Base-by-base conservation (phyloP, 2,329 filamentous ascomycete species). In the Pestalotiopsis sp. region DNA sequence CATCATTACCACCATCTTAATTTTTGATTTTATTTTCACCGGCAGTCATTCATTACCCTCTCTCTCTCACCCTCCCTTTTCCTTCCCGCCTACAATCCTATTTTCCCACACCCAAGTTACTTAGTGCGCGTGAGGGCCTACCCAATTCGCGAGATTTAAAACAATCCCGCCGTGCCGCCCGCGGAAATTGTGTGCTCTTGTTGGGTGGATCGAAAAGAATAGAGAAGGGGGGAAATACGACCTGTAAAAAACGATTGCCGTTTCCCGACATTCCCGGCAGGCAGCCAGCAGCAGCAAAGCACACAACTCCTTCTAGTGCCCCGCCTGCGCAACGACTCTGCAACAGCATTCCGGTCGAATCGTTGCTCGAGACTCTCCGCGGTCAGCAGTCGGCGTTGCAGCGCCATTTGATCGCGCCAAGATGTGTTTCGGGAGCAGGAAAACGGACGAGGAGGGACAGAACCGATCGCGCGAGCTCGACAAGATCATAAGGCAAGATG, bases 401-500 rank as follows among this genome's bases (percentile, higher is more conserved):
- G 25, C 25, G 17, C 20, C 13, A 67, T 25, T 27, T 25, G 27
- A 62, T 39, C 11, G 13, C 20, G 62, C 70, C 70, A 74, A 59
- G 64, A 92, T 92, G 90, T 92, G 90, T 80, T 92, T 92, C 79
- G 88, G 89, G 70, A 81, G 82, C 72, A 83, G 87, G 73, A 83
- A 85, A 68, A 84, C 83, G 74, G 80, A 81, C 70, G 80, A 84
- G 72, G 83, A 84, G 74, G 83, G 82, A 74, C 84, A 84, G 72
- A 80, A 79, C 70, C 88, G 88, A 75, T 91, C 89, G 70, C 85
- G 88, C 79, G 93, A 96, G 80, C 94, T 99, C 75, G 96, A 99
- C 79, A 93, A 92, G 82, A 84, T 89, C 76, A 89, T 99, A 75
- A 92, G 93, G 71, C 88, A 91, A 75, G 96, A 98, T 84, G 94